Evolutionary conservation across 2,329 filamentous ascomycete genomes (phyloP).

Genomic region (Scopulariopsis brevicaulis): DNA sequence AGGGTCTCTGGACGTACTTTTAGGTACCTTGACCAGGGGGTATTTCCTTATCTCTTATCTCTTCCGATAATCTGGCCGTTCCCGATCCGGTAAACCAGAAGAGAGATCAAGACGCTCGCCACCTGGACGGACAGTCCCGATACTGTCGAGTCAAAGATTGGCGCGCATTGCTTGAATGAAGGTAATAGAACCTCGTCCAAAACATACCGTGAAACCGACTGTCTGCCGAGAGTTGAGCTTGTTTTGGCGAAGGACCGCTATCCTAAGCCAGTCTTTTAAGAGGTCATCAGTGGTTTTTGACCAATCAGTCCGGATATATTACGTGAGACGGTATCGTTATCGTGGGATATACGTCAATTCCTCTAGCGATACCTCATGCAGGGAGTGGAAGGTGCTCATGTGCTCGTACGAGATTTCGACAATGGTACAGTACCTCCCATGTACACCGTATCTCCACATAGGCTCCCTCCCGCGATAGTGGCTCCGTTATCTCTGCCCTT

Average conservation of each 20-base stretch:
- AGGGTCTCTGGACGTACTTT: background rate
- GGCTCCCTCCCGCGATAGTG: background rate
- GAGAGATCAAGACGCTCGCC: background rate
- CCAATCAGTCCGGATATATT: background rate
- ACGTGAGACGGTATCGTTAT: background rate
- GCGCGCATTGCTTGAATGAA: too few species aligned
- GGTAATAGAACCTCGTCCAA: too few species aligned
- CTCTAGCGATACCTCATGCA: too few species aligned
- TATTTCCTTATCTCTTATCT: background rate
- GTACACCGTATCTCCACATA: background rate
- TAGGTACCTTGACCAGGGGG: background rate
- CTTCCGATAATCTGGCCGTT: background rate
- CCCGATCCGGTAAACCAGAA: background rate
- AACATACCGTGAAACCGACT: too few species aligned
- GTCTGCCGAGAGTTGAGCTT: background rate
- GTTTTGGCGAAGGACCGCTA: background rate
- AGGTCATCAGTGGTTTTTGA: background rate
- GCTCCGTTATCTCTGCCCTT: background rate
- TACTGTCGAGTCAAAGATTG: background rate
- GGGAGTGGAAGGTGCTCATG: background rate
- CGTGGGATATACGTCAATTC: background rate
- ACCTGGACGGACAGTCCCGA: background rate
- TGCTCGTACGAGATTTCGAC: background rate
- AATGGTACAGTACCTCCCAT: background rate
- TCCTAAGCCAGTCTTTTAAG: background rate